These are phyloP conservation scores for Oxyria digyna DNA, from an alignment of 148 eudicot species.

Conservation along the genomic window DNA sequence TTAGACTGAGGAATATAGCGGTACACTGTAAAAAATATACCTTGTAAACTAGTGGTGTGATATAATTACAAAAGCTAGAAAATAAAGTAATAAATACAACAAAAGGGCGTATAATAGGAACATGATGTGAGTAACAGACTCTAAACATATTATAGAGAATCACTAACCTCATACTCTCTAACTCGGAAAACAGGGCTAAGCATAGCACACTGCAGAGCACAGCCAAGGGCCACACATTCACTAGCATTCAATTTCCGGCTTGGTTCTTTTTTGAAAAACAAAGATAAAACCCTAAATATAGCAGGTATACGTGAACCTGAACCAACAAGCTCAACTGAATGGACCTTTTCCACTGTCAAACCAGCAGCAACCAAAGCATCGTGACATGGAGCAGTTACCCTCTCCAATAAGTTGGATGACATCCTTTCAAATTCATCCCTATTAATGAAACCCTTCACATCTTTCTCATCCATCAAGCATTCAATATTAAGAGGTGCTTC, in stretches of 20 bases:
- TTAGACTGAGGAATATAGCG: too few species aligned
- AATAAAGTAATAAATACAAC: conserved; percentile 5
- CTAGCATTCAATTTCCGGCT: conserved; percentile 75
- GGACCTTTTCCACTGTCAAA: conserved; percentile 40
- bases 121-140: too few species aligned
- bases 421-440: conserved; percentile 88
- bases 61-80: background rate
- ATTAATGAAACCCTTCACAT: conserved; percentile 67
- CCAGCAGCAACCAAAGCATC: conserved; percentile 62
- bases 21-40: too few species aligned
- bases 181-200: conserved; percentile 74
- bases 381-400: conserved; percentile 60
- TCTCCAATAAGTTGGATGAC: conserved; percentile 48
- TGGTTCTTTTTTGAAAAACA: conserved; percentile 54
- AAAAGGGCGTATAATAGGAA: too few species aligned
- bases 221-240: conserved; percentile 96
- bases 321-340: conserved; percentile 83
- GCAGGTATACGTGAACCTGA: conserved; percentile 96
- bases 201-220: conserved; percentile 97
- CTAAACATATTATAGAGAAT: too few species aligned
- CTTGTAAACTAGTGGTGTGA: background rate
- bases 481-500: conserved; percentile 92
- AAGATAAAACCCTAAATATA: conserved; percentile 33
- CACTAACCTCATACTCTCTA: conserved; percentile 83
- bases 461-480: conserved; percentile 96